Conservation (phyloP, 83 land plant genomes). For the Larix sibirica region DNA sequence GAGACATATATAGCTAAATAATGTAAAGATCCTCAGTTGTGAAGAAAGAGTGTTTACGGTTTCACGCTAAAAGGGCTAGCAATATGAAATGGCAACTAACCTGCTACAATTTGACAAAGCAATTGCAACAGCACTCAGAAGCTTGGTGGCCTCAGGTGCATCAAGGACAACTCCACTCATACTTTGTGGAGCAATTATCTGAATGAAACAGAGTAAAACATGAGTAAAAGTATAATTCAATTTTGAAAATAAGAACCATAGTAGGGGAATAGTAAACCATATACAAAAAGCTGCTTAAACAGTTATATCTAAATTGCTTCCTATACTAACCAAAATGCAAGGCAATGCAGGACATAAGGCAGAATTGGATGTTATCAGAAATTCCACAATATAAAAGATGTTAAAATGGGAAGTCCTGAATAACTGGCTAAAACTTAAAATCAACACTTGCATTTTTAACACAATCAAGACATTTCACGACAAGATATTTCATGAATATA, state of each 20-base stretch:
- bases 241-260: neutral
- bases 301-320: neutral
- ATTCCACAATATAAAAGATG: neutral
- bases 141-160: constrained; percentile 91
- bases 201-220: constrained; percentile 11
- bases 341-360: neutral
- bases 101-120: constrained; percentile 95
- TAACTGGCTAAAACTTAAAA: neutral
- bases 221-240: neutral
- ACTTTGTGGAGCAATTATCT: constrained; percentile 94
- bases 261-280: neutral
- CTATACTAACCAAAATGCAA: neutral
- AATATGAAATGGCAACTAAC: constrained; percentile 25
- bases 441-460: neutral
- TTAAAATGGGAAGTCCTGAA: no score
- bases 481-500: neutral
- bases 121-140: constrained; percentile 91
- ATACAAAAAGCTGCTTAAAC: neutral
- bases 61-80: neutral
- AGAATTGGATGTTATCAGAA: neutral
- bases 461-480: neutral
- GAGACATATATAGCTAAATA: no score
- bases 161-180: constrained; percentile 94
- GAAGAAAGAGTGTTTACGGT: neutral
- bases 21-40: neutral